Conservation (phyloP, 495 filamentous ascomycete genomes). For the Penicillium bovifimosum region DNA sequence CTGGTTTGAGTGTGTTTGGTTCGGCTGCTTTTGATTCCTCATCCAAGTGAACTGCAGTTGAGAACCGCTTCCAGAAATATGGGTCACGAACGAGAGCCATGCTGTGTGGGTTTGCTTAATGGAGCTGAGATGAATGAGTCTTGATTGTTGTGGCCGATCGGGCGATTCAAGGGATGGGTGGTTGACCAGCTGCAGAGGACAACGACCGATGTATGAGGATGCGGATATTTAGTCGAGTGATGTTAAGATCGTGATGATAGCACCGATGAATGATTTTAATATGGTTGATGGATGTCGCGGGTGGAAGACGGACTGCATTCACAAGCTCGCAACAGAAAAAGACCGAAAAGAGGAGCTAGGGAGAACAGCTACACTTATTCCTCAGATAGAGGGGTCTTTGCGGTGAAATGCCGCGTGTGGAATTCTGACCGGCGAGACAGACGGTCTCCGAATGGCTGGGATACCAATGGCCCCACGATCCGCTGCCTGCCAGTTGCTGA, state of each 20-base stretch:
- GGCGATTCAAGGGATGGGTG: not conserved
- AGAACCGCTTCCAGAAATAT: slow-evolving; percentile 59
- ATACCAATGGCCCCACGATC: slow-evolving; percentile 6
- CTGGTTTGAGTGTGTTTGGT: slow-evolving; percentile 12
- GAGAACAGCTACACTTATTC: slow-evolving; percentile 14
- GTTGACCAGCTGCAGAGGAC: not conserved
- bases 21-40: slow-evolving; percentile 27
- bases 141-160: not conserved
- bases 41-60: slow-evolving; percentile 50
- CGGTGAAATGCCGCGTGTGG: slow-evolving; percentile 9
- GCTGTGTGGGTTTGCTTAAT: not conserved
- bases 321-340: not conserved
- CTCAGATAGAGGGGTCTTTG: slow-evolving; percentile 1
- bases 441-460: not conserved
- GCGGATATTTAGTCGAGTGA: not conserved
- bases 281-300: not conserved
- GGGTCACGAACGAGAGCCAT: slow-evolving; percentile 53
- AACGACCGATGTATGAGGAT: not conserved
- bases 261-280: not conserved
- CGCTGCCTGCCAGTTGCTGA: not conserved
- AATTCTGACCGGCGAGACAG: slow-evolving; percentile 4
- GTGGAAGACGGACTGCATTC: not conserved
- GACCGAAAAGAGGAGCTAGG: not conserved
- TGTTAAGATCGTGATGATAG: not conserved
- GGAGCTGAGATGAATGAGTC: too few relatives aligned